phyloP scores from a whole-genome alignment of 768 basidiomycete genomes.

The Mycena polygramma region DNA sequence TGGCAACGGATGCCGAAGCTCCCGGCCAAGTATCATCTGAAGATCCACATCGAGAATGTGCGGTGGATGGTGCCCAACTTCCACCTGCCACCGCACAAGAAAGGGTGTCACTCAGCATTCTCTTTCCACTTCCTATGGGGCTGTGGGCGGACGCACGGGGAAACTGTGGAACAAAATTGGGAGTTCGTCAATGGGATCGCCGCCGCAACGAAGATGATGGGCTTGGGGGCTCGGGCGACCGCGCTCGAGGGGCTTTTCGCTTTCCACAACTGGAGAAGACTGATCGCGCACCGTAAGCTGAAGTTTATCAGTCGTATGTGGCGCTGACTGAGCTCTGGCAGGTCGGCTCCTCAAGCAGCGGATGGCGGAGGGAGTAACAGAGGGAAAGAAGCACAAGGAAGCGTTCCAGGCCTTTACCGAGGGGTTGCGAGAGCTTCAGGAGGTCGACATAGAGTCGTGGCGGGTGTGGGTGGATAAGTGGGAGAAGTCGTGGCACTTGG shows the following conservation, averaged over 20 bases:
- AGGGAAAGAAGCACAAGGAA: slow-evolving; percentile 36
- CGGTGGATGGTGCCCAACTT: slow-evolving; percentile 39
- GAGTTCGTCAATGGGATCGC: slow-evolving; percentile 28
- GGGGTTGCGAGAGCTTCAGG: not conserved
- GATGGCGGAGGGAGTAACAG: not conserved
- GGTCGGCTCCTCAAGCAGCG: not conserved
- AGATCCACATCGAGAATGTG: not conserved
- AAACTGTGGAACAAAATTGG: slow-evolving; percentile 41
- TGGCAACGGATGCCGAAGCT: not conserved
- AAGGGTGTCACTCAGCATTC: slow-evolving; percentile 28
- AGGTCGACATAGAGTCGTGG: not conserved
- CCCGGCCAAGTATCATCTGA: not conserved
- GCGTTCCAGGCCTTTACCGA: not conserved
- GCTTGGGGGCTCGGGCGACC: slow-evolving; percentile 12
- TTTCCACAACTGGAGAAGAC: slow-evolving; percentile 13
- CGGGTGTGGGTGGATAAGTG: slow-evolving; percentile 6
- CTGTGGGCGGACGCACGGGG: slow-evolving; percentile 40
- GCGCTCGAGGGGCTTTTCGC: not conserved
- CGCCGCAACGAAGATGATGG: slow-evolving; percentile 37
- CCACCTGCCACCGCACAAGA: slow-evolving; percentile 37
- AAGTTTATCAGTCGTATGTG: not conserved
- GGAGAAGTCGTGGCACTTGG: not conserved
- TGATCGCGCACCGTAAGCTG: not conserved
- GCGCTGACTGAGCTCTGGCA: not conserved
- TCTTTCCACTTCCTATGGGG: slow-evolving; percentile 19